These are phyloP conservation scores for Exserohilum rostratum DNA, from an alignment of 2,329 filamentous ascomycete genomes.

Conservation along the genomic window DNA sequence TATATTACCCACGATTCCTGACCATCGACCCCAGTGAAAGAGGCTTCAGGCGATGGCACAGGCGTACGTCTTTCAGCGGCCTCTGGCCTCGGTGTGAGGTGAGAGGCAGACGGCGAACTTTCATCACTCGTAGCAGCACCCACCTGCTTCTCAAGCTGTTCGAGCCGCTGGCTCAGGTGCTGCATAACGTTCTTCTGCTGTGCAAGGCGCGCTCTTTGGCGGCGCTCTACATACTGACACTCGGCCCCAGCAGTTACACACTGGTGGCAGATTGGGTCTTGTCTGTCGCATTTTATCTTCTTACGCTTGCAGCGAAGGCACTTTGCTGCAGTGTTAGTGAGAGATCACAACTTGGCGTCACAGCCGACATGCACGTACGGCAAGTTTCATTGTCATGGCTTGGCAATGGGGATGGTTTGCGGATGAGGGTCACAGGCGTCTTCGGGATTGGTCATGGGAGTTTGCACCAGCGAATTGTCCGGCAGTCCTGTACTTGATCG, in stretches of 20 bases:
- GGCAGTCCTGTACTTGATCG: not conserved
- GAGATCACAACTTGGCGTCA: not conserved
- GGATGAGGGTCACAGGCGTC: not conserved
- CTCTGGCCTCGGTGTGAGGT: conserved; percentile 1
- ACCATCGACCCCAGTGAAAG: conserved; percentile 22
- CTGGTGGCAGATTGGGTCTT: conserved; percentile 32
- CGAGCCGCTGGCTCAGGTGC: conserved; percentile 29
- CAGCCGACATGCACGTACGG: conserved; percentile 14
- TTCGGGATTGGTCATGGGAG: not conserved
- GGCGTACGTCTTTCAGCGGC: conserved; percentile 1
- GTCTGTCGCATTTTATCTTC: conserved; percentile 41
- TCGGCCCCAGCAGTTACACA: conserved; percentile 31
- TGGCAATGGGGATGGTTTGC: not conserved
- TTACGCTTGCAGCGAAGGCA: conserved; percentile 30
- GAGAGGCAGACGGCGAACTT: conserved; percentile 5
- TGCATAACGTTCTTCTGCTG: conserved; percentile 30
- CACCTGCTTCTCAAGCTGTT: conserved; percentile 36
- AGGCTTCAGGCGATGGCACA: conserved; percentile 19
- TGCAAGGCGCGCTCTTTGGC: conserved; percentile 30
- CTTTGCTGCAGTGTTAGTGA: conserved; percentile 11
- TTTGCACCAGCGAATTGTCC: not conserved
- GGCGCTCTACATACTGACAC: conserved; percentile 38
- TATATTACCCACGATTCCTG: conserved; percentile 27
- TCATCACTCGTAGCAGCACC: not conserved
- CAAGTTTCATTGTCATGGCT: conserved; percentile 19